Evolutionary conservation across 257 asterid species (phyloP).

Genomic region (Apocynum venetum): DNA sequence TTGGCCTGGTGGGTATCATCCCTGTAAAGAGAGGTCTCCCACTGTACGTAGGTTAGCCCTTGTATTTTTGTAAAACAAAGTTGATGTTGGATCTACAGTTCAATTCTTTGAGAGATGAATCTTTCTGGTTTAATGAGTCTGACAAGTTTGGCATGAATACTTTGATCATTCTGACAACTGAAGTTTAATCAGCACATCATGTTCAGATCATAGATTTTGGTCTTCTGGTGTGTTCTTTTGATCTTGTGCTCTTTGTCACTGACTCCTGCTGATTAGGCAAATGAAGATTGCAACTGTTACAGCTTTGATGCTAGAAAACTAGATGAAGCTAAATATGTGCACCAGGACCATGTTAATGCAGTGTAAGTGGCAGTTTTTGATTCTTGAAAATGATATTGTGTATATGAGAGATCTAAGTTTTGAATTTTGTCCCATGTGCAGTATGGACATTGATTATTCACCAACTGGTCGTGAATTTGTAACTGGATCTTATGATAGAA

Average conservation of each 20-base stretch:
- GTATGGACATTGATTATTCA: constrained; percentile 97
- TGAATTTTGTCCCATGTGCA: constrained; percentile 26
- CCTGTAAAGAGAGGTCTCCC: not conserved
- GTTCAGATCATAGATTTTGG: not conserved
- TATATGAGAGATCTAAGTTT: not conserved
- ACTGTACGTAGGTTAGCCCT: not conserved
- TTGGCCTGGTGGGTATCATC: not conserved
- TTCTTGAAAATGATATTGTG: not conserved
- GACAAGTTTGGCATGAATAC: not conserved
- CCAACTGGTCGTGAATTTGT: constrained; percentile 99
- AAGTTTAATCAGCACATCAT: not conserved
- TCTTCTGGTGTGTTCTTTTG: not conserved
- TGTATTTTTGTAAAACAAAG: not conserved
- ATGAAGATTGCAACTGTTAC: constrained; percentile 92
- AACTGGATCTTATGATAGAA: constrained; percentile 95
- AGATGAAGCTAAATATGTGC: constrained; percentile 81
- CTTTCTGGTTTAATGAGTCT: not conserved
- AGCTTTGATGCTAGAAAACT: constrained; percentile 84
- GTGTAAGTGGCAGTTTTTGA: constrained; percentile 50
- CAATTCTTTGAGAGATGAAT: not conserved
- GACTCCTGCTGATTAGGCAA: constrained; percentile 50
- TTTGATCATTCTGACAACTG: not conserved
- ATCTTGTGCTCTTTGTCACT: not conserved
- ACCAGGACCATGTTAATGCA: constrained; percentile 89
- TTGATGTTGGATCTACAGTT: not conserved